Evolutionary conservation across 2,329 filamentous ascomycete species (phyloP), one percentile per base, ranked within the genome.

Genomic region (Albifimbria verrucaria): DNA sequence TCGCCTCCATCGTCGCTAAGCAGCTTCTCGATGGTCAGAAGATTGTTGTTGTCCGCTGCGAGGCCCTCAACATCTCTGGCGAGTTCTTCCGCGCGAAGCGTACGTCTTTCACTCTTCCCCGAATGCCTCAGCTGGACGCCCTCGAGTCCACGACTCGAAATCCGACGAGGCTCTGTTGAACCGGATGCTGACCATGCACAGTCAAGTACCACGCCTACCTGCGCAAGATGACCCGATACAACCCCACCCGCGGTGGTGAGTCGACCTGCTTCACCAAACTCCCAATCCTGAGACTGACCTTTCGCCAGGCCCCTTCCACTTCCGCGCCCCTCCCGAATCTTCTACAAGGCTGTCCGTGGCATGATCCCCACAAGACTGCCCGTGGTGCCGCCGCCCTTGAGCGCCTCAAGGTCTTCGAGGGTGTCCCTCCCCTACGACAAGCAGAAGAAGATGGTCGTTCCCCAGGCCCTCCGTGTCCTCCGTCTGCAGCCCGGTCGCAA

Each of bases 121-220:
- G 44, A 51, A 54, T n/a, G n/a, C n/a, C n/a, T n/a, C n/a, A n/a
- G n/a, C n/a, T n/a, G n/a, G n/a, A n/a, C n/a, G n/a, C n/a, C n/a
- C n/a, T n/a, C n/a, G n/a, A n/a, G n/a, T n/a, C n/a, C n/a, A n/a
- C n/a, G n/a, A n/a, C n/a, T n/a, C n/a, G n/a, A n/a, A n/a, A n/a
- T n/a, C n/a, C n/a, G n/a, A n/a, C n/a, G n/a, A n/a, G n/a, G n/a
- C n/a, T n/a, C n/a, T 26, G 24, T 48, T 42, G 48, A 26, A 53
- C 51, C 45, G 55, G 24, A 61, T 58, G 63, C 82, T 87, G 72
- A 86, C 73, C 65, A 62, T 61, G 64, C 65, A 82, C 75, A 99
- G 94, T 99, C 81, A 99, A 99, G 91, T 99, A 99, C 89, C 90
- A 94, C 78, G 91, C 94, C 79, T 97, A 97, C 86, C 89, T 99